These are phyloP conservation scores for Diutina siamensis DNA, from an alignment of 1,139 yeast genomes.

Conservation along the genomic window DNA sequence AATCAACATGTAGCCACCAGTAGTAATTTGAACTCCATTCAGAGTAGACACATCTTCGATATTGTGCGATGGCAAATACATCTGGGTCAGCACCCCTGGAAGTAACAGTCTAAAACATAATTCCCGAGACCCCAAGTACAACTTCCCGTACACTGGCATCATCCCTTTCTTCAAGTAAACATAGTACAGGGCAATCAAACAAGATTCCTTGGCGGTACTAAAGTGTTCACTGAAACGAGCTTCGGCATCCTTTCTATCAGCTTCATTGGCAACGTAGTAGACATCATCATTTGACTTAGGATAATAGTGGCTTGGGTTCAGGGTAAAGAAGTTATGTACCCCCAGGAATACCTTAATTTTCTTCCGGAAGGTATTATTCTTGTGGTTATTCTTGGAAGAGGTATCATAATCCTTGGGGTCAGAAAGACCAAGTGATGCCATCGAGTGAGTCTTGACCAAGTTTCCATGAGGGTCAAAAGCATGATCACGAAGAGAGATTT, in stretches of 20 bases:
- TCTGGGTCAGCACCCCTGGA: constrained; percentile 68
- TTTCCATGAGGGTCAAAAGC: neutral
- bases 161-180: constrained; percentile 53
- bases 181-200: constrained; percentile 57
- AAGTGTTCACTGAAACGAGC: constrained; percentile 53
- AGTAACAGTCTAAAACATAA: constrained; percentile 71
- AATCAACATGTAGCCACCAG: constrained; percentile 47
- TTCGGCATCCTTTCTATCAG: constrained; percentile 35
- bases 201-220: constrained; percentile 41
- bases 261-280: constrained; percentile 31
- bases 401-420: neutral
- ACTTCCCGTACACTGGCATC: constrained; percentile 71
- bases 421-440: neutral
- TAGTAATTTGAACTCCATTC: constrained; percentile 36
- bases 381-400: neutral
- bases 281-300: constrained; percentile 27
- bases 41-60: constrained; percentile 59
- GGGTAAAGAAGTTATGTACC: constrained; percentile 1
- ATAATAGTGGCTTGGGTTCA: constrained; percentile 46
- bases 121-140: constrained; percentile 56
- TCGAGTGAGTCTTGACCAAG: neutral
- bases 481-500: neutral
- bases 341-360: constrained; percentile 1
- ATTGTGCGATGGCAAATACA: constrained; percentile 74
- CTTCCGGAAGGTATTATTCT: neutral